Base-by-base conservation (phyloP, 306 rosid genomes). In the Pyrus betulifolia region DNA sequence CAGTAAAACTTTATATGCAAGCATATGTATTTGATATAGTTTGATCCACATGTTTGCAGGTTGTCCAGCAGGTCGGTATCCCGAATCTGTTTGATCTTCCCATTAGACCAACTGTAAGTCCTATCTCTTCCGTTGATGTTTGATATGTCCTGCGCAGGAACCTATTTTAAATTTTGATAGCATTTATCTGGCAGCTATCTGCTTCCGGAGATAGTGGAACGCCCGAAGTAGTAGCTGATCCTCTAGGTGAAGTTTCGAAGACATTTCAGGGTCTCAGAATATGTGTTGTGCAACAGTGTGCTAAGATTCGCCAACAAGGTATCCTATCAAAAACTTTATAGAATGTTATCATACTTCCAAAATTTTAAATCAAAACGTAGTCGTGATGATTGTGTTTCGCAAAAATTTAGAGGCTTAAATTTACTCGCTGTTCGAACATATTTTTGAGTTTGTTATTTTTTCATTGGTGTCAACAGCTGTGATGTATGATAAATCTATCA, bases 291-390 rank as follows among this genome's bases (percentile, higher is more conserved):
- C 99, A 88, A 76, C 99, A 92, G 81, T 95, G 98, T 82, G 99
- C 99, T 74, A 95, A 92, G 90, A 95, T 95, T 69, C 97, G 97
- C 77, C 96, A 95, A 82, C 99, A 95, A 95, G 97, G 98, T 92
- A 87, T 49, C 69, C 33, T 78, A 30, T 76, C 70, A 3, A 57
- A 22, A 19, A 9, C 10, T 57, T 21, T 8, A n/a, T 22, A 9
- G 11, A 57, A n/a, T 28, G 38, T 30, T 31, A 27, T 76, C 59
- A 28, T 66, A 51, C 30, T 23, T 22, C 1, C 60, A 55, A 25
- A 59, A 55, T 19, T 49, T 62, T 11, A 19, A 51, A 30, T 57
- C 27, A 70, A 55, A 31, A 70, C 28, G 44, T 28, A 27, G 57
- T 54, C 12, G 35, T 60, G 42, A 40, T 5, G 70, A 14, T 30